phyloP scores from a whole-genome alignment of 345 rosid species.

The Gossypium anomalum region DNA sequence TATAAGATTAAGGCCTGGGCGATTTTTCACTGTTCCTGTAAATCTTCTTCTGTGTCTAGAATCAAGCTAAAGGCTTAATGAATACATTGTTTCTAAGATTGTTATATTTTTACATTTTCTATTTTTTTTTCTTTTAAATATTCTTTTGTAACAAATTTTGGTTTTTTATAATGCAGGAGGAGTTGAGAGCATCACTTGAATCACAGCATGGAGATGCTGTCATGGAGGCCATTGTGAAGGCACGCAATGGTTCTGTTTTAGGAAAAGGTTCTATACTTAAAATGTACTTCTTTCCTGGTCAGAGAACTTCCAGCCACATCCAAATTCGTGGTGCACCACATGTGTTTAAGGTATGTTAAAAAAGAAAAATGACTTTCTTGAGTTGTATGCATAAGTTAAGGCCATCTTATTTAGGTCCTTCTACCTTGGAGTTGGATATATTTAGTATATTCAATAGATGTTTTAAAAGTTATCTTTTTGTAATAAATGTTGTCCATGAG shows the following conservation, averaged over 20 bases:
- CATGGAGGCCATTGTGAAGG: slow-evolving; percentile 87
- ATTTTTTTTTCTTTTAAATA: neutral
- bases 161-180: slow-evolving; percentile 51
- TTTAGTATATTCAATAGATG: neutral
- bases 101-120: neutral
- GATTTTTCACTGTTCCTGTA: slow-evolving; percentile 86
- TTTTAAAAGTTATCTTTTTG: neutral
- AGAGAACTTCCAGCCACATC: slow-evolving; percentile 76
- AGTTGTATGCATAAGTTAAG: slow-evolving; percentile 10
- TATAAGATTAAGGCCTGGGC: slow-evolving; percentile 88
- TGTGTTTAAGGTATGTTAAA: slow-evolving; percentile 65
- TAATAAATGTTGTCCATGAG: neutral
- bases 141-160: slow-evolving; percentile 7
- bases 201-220: slow-evolving; percentile 92
- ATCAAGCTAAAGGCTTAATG: neutral
- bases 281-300: slow-evolving; percentile 92
- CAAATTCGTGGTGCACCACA: slow-evolving; percentile 91
- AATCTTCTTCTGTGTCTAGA: slow-evolving; percentile 20
- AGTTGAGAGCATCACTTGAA: slow-evolving; percentile 73
- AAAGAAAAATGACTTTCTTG: neutral
- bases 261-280: slow-evolving; percentile 86
- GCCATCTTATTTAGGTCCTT: neutral
- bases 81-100: neutral
- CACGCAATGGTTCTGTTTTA: slow-evolving; percentile 84
- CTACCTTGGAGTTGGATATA: neutral